These are phyloP conservation scores for Pisolithus orientalis DNA, from an alignment of 768 basidiomycete species.

Conservation along the genomic window DNA sequence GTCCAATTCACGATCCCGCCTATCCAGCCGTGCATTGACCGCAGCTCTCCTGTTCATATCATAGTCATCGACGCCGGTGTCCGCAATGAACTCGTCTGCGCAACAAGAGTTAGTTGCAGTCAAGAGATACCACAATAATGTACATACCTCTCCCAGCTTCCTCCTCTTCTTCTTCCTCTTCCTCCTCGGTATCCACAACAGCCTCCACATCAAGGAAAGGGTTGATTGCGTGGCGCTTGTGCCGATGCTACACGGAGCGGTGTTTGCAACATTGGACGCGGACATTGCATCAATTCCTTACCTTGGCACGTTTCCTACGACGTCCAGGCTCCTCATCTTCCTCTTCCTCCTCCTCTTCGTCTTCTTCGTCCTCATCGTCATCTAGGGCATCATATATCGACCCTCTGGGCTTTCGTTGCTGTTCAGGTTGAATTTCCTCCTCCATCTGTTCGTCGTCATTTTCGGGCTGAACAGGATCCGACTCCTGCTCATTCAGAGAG, in stretches of 20 bases:
- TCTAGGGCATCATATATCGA: conserved; percentile 33
- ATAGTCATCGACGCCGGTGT: conserved; percentile 53
- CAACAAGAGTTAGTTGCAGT: conserved; percentile 7
- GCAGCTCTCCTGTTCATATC: conserved; percentile 40
- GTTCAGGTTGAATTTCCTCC: conserved; percentile 15
- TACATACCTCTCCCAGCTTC: conserved; percentile 53
- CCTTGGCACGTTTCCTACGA: conserved; percentile 59
- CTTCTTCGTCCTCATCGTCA: conserved; percentile 36
- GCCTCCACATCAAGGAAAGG: conserved; percentile 95
- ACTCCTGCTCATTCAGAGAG: conserved; percentile 21
- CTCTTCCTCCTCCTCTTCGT: conserved; percentile 46
- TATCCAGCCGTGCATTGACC: conserved; percentile 65
- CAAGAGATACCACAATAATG: neutral
- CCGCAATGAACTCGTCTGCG: conserved; percentile 68
- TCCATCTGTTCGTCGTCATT: conserved; percentile 37
- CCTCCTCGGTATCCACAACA: conserved; percentile 94
- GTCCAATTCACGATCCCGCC: conserved; percentile 65
- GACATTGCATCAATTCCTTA: conserved; percentile 19
- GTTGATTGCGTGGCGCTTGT: conserved; percentile 58
- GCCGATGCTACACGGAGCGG: conserved; percentile 43
- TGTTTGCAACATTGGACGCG: conserved; percentile 5
- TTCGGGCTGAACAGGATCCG: conserved; percentile 23
- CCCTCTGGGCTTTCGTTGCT: conserved; percentile 21
- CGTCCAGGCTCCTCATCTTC: conserved; percentile 36
- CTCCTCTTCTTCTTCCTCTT: conserved; percentile 86